Base-by-base conservation (phyloP, 345 rosid species). In the Anastatica hierochuntica region DNA sequence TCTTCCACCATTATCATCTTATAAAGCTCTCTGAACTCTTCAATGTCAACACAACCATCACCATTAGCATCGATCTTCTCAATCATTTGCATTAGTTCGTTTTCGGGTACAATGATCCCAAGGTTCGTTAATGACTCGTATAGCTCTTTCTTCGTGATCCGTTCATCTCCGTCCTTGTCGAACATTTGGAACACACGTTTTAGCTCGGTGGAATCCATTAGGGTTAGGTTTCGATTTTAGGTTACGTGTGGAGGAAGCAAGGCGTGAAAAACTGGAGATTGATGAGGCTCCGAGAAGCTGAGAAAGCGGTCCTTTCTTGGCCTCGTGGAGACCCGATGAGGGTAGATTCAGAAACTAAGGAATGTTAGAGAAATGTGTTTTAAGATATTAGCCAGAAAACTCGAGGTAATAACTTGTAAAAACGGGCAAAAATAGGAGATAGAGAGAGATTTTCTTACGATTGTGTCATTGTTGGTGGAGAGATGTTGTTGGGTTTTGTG, bases 91-190 rank as follows among this genome's bases (percentile, higher is more conserved):
- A 53, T 30, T 29, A 84, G 58, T 16, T 86, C 97, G 23, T 12
- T 29, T 35, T 80, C 82, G 1, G 88, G 79, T 43, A 86, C 82
- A 14, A 64, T 68, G 51, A 90, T 78, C 1, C 90, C 94, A 10
- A 90, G 63, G 45, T 79, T 83, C 57, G 73, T 71, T 33, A 90
- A 51, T 4, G 95, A 86, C 2, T 80, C 72, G 15, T 31, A 69
- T 10, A 90, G 58, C 79, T 90, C 97, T 35, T 74, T 49, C 53
- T 69, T 72, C 1, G 94, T 72, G 57, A 88, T 84, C 11, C 66
- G 20, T 0, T 94, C 95, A 47, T 90, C 97, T 20, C 94, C 94
- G 19, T 90, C 82, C 37, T 74, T 73, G 51, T 90, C 97, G 36
- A 90, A 90, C 79, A 77, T 73, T 47, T 82, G 80, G 65, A 90